A percentile compares a stretch with the other conserved stretches of the same genome.
These are phyloP conservation scores for Tylopilus vinaceipallidus DNA, from an alignment of 768 basidiomycete genomes.

Conservation along the genomic window DNA sequence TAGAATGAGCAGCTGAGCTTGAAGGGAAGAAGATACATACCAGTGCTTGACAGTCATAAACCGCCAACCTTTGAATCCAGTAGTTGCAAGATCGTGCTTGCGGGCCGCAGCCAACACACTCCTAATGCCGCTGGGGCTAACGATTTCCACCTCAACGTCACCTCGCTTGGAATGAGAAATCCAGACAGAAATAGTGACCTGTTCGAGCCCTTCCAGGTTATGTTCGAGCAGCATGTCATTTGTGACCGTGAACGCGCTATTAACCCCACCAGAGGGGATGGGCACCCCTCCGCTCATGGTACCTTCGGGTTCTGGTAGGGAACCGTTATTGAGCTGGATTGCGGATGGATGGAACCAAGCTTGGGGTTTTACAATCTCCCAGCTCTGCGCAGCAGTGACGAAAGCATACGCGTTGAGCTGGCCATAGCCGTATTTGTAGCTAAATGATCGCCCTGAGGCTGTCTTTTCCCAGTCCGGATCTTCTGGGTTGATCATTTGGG, in stretches of 20 bases:
- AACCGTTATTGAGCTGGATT: conserved; percentile 61
- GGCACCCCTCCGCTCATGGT: conserved; percentile 60
- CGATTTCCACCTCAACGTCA: conserved; percentile 88
- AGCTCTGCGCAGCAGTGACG: conserved; percentile 75
- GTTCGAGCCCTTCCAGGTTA: conserved; percentile 89
- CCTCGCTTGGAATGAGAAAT: conserved; percentile 85
- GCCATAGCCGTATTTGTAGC: conserved; percentile 97
- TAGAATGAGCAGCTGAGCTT: conserved; percentile 13
- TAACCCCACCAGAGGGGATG: conserved; percentile 65
- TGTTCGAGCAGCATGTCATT: conserved; percentile 60
- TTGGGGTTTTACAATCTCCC: conserved; percentile 92
- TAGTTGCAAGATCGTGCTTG: conserved; percentile 55
- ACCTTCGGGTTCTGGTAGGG: conserved; percentile 43
- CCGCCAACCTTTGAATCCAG: conserved; percentile 92
- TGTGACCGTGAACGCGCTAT: conserved; percentile 63
- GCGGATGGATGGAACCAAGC: conserved; percentile 81
- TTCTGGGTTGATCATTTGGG: conserved; percentile 74
- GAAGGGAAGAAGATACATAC: conserved; percentile 39
- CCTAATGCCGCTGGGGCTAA: conserved; percentile 80
- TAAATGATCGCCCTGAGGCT: conserved; percentile 47
- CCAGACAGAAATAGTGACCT: conserved; percentile 91
- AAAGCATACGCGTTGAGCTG: conserved; percentile 80
- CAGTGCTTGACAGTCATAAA: conserved; percentile 99
- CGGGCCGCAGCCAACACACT: conserved; percentile 81
- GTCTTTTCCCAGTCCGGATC: conserved; percentile 95